Percentiles rank a stretch among this genome's conserved stretches.
phyloP scores from a whole-genome alignment of 192 early-diverging fungal species.

The Backusella psychrophila region DNA sequence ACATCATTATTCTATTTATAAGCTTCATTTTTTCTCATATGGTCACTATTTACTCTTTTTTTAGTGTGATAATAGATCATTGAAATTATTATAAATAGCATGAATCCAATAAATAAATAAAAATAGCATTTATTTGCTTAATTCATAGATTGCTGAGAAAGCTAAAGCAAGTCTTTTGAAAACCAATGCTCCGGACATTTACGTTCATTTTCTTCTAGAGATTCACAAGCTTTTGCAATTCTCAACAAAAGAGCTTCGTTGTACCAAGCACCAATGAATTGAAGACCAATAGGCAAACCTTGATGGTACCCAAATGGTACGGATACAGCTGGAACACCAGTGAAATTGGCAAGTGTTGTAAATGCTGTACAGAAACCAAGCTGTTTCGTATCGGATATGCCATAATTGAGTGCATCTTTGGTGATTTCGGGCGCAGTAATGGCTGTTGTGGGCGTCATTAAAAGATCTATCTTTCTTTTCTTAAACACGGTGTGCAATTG shows the following conservation, averaged over 20 bases:
- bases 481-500: constrained; percentile 47
- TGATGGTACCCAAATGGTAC: constrained; percentile 59
- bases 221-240: constrained; percentile 55
- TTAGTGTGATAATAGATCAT: not conserved
- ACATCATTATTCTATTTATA: not conserved
- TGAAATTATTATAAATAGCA: not conserved
- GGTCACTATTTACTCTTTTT: not conserved
- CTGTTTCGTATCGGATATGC: constrained; percentile 53
- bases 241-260: constrained; percentile 61
- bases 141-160: not conserved
- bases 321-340: constrained; percentile 62
- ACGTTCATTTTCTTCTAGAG: constrained; percentile 33
- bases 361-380: constrained; percentile 55
- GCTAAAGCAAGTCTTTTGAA: not conserved
- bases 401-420: constrained; percentile 38
- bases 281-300: constrained; percentile 61
- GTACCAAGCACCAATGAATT: constrained; percentile 70
- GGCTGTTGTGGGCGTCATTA: constrained; percentile 61
- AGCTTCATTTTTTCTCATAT: not conserved
- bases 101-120: not conserved
- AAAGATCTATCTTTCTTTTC: constrained; percentile 49
- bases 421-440: constrained; percentile 55
- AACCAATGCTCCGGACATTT: constrained; percentile 29
- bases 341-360: constrained; percentile 59
- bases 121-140: not conserved